A percentile compares a stretch with the other conserved stretches of the same genome.
Conservation (phyloP, 2,329 filamentous ascomycete species). For the Fusarium torreyae region DNA sequence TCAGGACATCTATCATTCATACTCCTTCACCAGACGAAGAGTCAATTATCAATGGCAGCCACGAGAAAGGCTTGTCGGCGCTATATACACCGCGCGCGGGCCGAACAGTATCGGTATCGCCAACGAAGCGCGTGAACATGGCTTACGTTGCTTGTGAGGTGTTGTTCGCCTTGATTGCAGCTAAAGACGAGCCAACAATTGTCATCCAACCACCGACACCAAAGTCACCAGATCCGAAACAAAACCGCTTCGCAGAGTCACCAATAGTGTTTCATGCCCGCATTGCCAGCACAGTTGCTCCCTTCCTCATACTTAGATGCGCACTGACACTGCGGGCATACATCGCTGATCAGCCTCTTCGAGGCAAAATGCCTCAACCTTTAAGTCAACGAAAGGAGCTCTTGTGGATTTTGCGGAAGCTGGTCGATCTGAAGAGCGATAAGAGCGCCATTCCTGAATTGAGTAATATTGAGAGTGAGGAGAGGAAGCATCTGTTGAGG, state of each 20-base stretch:
- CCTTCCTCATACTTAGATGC: constrained; percentile 85
- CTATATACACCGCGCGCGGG: constrained; percentile 79
- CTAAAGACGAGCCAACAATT: constrained; percentile 55
- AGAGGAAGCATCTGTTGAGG: constrained; percentile 82
- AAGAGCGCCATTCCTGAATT: constrained; percentile 76
- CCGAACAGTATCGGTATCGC: constrained; percentile 77
- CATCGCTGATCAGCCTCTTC: constrained; percentile 90
- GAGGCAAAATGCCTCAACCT: constrained; percentile 91
- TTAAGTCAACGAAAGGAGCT: constrained; percentile 85
- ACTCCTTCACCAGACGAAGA: constrained; percentile 69
- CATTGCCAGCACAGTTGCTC: constrained; percentile 82
- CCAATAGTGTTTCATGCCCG: constrained; percentile 62
- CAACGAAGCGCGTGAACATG: constrained; percentile 78
- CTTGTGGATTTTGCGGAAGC: constrained; percentile 75
- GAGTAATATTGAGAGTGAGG: constrained; percentile 66
- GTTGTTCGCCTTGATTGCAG: constrained; percentile 77
- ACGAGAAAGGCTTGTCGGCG: constrained; percentile 65
- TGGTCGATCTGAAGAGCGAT: constrained; percentile 79
- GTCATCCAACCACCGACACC: constrained; percentile 63
- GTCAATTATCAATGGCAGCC: constrained; percentile 64
- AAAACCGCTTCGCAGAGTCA: constrained; percentile 34
- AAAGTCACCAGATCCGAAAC: constrained; percentile 54
- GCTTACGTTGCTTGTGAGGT: constrained; percentile 86
- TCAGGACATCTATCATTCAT: constrained; percentile 87
- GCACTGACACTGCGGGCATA: constrained; percentile 87